Evolutionary conservation across 2,329 filamentous ascomycete species (phyloP).

Genomic region (Neoascochyta sp.): DNA sequence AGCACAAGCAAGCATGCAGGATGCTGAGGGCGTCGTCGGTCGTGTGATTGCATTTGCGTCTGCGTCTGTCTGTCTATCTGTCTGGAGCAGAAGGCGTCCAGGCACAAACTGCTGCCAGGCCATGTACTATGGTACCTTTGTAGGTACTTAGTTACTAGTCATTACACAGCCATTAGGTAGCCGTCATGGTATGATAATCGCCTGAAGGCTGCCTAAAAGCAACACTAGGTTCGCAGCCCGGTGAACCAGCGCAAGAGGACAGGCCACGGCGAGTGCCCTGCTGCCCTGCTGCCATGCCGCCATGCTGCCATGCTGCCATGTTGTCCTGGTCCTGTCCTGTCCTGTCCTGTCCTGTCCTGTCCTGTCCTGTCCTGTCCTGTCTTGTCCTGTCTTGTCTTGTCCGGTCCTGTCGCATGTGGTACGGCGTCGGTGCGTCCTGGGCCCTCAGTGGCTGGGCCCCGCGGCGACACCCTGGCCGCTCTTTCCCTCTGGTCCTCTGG

Average conservation of each 20-base stretch:
- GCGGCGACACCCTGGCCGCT: background rate
- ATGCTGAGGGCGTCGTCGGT: no score
- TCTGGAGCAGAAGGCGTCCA: no score
- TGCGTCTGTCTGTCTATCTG: no score
- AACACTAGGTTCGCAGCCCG: no score
- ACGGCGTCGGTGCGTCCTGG: background rate
- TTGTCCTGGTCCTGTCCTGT: background rate
- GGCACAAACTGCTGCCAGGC: no score
- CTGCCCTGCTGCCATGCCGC: background rate
- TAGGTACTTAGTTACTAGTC: no score
- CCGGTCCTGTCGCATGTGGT: slow-evolving; percentile 4
- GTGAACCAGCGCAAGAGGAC: no score
- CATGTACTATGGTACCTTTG: no score
- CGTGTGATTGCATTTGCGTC: no score
- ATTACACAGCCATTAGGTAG: no score
- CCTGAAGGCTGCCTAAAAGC: slow-evolving; percentile 1
- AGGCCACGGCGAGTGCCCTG: no score
- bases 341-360: background rate
- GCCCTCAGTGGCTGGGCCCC: background rate
- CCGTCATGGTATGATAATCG: background rate
- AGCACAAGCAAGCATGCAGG: no score
- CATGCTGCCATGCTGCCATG: background rate
- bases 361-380: background rate
- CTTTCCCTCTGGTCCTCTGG: background rate
- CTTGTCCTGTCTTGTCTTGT: slow-evolving; percentile 1